Percentiles rank a stretch among this genome's conserved stretches.
These are phyloP conservation scores for Closterium sp. DNA, from an alignment of 139 green algal species.

Conservation along the genomic window DNA sequence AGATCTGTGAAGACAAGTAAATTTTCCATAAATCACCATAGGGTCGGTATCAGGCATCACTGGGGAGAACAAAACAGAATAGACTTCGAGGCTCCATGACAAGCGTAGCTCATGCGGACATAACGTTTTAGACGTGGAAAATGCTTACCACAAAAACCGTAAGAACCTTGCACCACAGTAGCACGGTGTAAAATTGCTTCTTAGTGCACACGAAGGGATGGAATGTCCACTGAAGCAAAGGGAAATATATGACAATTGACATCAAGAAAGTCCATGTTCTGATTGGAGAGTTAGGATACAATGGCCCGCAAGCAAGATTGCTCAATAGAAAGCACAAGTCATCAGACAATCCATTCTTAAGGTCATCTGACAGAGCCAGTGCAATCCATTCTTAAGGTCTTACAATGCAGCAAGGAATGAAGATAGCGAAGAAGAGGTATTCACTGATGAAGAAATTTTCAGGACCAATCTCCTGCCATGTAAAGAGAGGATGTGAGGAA, in stretches of 20 bases:
- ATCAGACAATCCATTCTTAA: no score
- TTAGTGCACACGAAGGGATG: slow-evolving; percentile 74
- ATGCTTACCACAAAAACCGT: slow-evolving; percentile 74
- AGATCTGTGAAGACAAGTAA: slow-evolving; percentile 58
- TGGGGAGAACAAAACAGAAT: no score
- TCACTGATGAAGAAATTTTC: background rate
- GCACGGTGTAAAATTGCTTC: slow-evolving; percentile 86
- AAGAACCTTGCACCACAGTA: slow-evolving; percentile 76
- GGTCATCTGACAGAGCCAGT: background rate
- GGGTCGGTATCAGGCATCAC: no score
- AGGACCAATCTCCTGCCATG: background rate
- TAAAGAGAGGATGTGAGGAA: background rate
- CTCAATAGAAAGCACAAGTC: background rate
- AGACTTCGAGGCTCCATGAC: no score
- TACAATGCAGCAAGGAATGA: background rate
- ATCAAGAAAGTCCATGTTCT: background rate
- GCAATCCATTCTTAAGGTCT: background rate
- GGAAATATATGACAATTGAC: background rate
- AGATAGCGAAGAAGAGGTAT: background rate
- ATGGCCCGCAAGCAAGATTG: no score
- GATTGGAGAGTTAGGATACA: background rate
- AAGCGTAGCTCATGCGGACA: no score
- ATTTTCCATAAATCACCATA: no score
- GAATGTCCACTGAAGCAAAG: slow-evolving; percentile 71
- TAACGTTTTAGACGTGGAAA: no score